Conservation (phyloP, 345 rosid genomes). For the Rhodomyrtus tomentosa region DNA sequence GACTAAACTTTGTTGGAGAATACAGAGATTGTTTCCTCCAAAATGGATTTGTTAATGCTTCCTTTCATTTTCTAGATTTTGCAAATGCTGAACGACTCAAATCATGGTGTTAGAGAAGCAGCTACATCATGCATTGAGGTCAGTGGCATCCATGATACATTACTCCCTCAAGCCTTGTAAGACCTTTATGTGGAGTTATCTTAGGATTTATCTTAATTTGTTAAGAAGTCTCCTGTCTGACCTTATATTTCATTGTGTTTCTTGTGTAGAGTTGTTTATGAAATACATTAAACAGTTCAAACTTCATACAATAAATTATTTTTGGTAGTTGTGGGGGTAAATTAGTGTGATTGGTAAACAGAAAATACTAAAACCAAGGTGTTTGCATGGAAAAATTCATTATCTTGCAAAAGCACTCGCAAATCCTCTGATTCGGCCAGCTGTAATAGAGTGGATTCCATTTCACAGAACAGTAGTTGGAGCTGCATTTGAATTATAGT, state of each 20-base stretch:
- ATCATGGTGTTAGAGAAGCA: conserved; percentile 85
- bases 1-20: background rate
- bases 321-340: background rate
- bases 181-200: background rate
- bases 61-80: conserved; percentile 44
- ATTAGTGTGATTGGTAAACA: background rate
- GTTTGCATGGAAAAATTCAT: background rate
- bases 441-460: background rate
- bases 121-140: conserved; percentile 95
- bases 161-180: background rate
- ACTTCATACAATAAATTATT: background rate
- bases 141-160: background rate
- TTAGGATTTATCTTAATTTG: background rate
- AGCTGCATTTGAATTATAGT: background rate
- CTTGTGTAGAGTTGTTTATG: background rate
- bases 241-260: background rate
- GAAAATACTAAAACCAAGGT: background rate
- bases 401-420: background rate
- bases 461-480: background rate
- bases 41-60: background rate
- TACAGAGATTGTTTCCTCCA: background rate
- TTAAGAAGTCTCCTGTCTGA: background rate
- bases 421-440: background rate
- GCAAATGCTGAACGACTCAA: conserved; percentile 86
- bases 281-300: background rate